A percentile compares a stretch with the other conserved stretches of the same genome.
Evolutionary conservation across 805 yeast species (phyloP).

Genomic region (Peterozyma xylosa): DNA sequence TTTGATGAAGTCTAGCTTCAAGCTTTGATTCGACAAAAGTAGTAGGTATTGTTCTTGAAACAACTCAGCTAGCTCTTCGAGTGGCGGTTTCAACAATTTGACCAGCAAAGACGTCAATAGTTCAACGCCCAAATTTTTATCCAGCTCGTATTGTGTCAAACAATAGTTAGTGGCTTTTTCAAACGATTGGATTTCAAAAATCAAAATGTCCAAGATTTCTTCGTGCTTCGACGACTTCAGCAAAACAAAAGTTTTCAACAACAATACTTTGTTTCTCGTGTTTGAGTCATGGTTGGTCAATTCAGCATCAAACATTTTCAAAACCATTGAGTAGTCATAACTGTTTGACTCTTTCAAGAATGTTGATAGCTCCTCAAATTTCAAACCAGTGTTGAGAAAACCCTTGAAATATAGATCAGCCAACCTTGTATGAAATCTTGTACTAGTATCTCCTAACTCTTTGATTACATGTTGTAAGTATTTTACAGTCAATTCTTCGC

Average conservation of each 20-base stretch:
- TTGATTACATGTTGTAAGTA: conserved; percentile 49
- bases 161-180: conserved; percentile 58
- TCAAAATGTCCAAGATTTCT: conserved; percentile 54
- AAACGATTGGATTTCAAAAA: conserved; percentile 48
- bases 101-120: conserved; percentile 45
- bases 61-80: background rate
- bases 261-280: conserved; percentile 15
- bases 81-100: conserved; percentile 19
- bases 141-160: conserved; percentile 31
- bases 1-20: conserved; percentile 21
- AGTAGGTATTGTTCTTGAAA: background rate
- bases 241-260: conserved; percentile 51
- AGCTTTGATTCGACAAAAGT: conserved; percentile 35
- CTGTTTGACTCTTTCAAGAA: conserved; percentile 24
- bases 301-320: conserved; percentile 21
- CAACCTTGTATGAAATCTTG: conserved; percentile 34
- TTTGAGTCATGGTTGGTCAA: conserved; percentile 3
- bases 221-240: conserved; percentile 53
- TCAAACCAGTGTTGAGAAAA: conserved; percentile 11
- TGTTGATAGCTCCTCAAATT: conserved; percentile 23
- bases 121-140: conserved; percentile 29
- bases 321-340: conserved; percentile 33
- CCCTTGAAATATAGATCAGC: conserved; percentile 34
- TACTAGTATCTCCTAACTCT: conserved; percentile 27
- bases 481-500: conserved; percentile 21